Base-by-base conservation (phyloP, 352 stramenopile genomes). In the Phytophthora hybrid region DNA sequence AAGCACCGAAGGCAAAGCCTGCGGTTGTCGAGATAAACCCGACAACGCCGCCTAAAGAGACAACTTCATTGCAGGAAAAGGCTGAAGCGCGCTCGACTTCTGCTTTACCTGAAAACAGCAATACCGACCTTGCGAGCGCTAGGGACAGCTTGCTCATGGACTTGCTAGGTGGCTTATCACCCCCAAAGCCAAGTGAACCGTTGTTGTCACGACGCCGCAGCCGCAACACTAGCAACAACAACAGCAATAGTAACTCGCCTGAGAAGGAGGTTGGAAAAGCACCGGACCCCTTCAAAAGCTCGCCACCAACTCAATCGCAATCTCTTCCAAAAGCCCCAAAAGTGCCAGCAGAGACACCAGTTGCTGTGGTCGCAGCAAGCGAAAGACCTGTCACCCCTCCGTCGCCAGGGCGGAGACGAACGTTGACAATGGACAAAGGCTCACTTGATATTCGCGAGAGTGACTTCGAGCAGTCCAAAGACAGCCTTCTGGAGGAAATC, bases 401-500 rank as follows among this genome's bases (percentile, higher is more conserved):
- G 8, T 78, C 75, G 19, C 70, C 73, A 16, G 78, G 73, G 10
- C 78, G 64, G 14, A 81, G 73, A 14, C 77, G 84, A 66, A 69
- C 83, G 6, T 79, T 88, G 60, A 84, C 79, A 14, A 44, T 87
- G 16, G 73, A 78, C 54, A 83, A 82, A 55, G 64, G 79, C 5
- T 66, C 78, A 5, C 63, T 78, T 2, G 76, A 73, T 9, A 86
- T 87, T 49, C 83, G 81, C 5, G 83, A 91, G 51, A 77, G 69
- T 13, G 83, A 91, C 39, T 93, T 91, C 46, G 85, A 93, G 61
- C 85, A 89, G 65, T 85, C 83, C 9, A 93, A 93, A 62, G 83
- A 89, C 68, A 88, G 82, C 66, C 53, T 93, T 3, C 71, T 93
- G 5, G 83, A 93, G 55, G 83, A 93, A 52, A 76, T 93, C 14